Evolutionary conservation across 2,329 filamentous ascomycete genomes (phyloP).

Genomic region (Colletotrichum somersetense): DNA sequence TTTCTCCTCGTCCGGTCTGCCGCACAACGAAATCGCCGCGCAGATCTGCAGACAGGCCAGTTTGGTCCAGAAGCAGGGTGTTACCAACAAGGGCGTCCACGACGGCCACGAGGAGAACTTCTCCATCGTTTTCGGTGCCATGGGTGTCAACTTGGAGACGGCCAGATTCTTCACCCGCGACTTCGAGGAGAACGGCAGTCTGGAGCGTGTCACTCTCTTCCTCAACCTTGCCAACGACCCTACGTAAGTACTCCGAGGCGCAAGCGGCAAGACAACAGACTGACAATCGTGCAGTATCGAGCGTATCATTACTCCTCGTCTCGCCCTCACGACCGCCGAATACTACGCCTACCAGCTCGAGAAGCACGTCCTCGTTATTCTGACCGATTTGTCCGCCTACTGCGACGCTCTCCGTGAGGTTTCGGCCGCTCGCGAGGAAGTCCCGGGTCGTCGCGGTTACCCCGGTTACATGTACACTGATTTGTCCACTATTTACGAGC

Average conservation of each 20-base stretch:
- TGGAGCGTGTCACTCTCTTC: slow-evolving; percentile 98
- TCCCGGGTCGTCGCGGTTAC: slow-evolving; percentile 98
- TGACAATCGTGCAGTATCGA: slow-evolving; percentile 77
- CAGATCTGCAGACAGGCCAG: slow-evolving; percentile 98
- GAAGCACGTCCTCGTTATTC: slow-evolving; percentile 99
- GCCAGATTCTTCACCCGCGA: slow-evolving; percentile 98
- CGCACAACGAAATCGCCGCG: slow-evolving; percentile 99
- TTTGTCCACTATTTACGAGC: slow-evolving; percentile 99
- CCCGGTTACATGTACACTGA: slow-evolving; percentile 99
- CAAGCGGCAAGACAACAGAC: not conserved
- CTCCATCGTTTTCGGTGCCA: slow-evolving; percentile 98
- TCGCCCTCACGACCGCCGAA: slow-evolving; percentile 96
- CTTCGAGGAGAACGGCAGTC: slow-evolving; percentile 98
- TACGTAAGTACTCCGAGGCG: slow-evolving; percentile 72
- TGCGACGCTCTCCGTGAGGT: slow-evolving; percentile 99
- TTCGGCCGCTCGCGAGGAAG: slow-evolving; percentile 97
- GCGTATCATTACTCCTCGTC: slow-evolving; percentile 99
- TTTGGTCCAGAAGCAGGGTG: slow-evolving; percentile 82
- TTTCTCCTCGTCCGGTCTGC: slow-evolving; percentile 97
- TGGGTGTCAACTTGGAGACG: slow-evolving; percentile 99
- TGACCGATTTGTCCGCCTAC: slow-evolving; percentile 97
- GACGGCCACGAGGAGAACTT: slow-evolving; percentile 99
- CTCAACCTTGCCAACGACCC: slow-evolving; percentile 99
- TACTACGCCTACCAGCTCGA: slow-evolving; percentile 99
- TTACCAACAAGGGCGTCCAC: slow-evolving; percentile 92